phyloP scores from a whole-genome alignment of 495 filamentous ascomycete species.

The Achaetomiella virescens region DNA sequence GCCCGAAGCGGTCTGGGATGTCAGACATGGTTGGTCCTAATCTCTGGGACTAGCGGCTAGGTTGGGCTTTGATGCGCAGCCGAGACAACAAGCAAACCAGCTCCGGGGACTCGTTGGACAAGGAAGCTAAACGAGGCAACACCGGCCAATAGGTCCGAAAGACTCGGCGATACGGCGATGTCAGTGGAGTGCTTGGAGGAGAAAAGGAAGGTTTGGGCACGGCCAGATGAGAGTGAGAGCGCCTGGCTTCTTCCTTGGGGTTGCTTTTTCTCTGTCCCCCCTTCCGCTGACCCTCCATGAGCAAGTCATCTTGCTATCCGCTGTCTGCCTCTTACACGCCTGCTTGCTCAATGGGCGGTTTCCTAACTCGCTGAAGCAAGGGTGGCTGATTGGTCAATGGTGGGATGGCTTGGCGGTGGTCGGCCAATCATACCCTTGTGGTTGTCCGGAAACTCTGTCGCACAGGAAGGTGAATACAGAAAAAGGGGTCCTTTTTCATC shows the following conservation, averaged over 20 bases:
- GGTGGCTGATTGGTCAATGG: slow-evolving; percentile 17
- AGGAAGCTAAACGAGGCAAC: slow-evolving; percentile 16
- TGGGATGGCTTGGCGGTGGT: neutral
- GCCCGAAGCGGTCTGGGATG: slow-evolving; percentile 5
- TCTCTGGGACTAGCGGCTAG: slow-evolving; percentile 9
- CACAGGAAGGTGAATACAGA: neutral
- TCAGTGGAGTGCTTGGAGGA: neutral
- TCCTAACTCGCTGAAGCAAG: slow-evolving; percentile 7
- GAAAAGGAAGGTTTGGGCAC: slow-evolving; percentile 8
- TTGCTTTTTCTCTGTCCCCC: slow-evolving; percentile 10
- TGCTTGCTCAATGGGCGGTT: neutral
- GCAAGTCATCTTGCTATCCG: no score
- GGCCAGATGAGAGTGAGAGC: neutral
- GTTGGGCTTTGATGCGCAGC: slow-evolving; percentile 11
- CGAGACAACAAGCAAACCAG: slow-evolving; percentile 16
- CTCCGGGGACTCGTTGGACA: slow-evolving; percentile 2
- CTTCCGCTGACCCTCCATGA: slow-evolving; percentile 5
- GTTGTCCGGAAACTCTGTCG: slow-evolving; percentile 4
- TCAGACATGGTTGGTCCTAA: slow-evolving; percentile 20
- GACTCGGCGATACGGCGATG: slow-evolving; percentile 8
- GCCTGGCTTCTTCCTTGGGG: neutral
- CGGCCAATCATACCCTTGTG: slow-evolving; percentile 6
- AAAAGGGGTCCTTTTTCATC: neutral
- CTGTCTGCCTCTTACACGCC: neutral
- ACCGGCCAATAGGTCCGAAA: slow-evolving; percentile 11